These are phyloP conservation scores for Pyrus hybrid DNA, from an alignment of 331 rosid genomes.

Conservation along the genomic window DNA sequence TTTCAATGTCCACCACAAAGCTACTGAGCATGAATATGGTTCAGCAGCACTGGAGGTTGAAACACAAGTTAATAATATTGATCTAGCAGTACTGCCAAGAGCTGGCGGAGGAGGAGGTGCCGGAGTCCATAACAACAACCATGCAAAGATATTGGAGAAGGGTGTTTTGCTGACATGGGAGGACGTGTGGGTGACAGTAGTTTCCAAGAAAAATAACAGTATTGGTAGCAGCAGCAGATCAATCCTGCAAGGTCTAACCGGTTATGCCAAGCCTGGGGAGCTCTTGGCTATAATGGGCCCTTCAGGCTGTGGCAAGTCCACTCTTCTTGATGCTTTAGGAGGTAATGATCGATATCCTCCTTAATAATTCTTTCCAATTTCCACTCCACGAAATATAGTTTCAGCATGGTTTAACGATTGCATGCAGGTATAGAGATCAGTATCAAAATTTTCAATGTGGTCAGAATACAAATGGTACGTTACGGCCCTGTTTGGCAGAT, in stretches of 20 bases:
- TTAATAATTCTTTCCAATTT: not conserved
- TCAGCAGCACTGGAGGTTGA: not conserved
- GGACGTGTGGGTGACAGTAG: constrained; percentile 47
- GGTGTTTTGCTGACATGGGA: constrained; percentile 61
- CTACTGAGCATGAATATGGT: not conserved
- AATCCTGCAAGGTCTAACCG: constrained; percentile 46
- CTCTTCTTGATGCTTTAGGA: constrained; percentile 74
- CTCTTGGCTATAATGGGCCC: constrained; percentile 83
- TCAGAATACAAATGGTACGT: no score
- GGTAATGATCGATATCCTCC: constrained; percentile 18
- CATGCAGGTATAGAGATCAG: no score
- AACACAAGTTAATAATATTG: not conserved
- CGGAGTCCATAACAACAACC: not conserved
- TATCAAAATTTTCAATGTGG: no score
- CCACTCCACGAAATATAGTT: no score
- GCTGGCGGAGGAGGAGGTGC: not conserved
- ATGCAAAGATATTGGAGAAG: not conserved
- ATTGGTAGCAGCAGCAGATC: constrained; percentile 9
- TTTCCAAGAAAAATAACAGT: constrained; percentile 11
- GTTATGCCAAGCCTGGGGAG: constrained; percentile 60
- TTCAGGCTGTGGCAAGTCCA: constrained; percentile 82
- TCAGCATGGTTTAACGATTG: no score
- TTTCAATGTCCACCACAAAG: not conserved
- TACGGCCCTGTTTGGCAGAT: no score
- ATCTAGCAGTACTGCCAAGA: not conserved